Base-by-base conservation (phyloP, 148 eudicot genomes). In the Rhododendron mucronatum region DNA sequence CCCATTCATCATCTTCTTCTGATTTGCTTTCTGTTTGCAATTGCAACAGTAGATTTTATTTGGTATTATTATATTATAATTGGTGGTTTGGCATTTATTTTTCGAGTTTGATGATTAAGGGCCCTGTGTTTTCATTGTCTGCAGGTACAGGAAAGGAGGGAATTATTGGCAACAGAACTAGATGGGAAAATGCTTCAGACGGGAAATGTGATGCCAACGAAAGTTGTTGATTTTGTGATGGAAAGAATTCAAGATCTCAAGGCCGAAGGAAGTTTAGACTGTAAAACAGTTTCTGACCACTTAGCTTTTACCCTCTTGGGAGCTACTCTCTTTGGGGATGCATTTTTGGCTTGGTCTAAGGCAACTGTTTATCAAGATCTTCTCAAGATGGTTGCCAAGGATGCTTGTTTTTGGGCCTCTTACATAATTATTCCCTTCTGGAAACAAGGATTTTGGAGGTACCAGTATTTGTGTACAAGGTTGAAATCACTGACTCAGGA, bases 321-420 rank as follows among this genome's bases (percentile, higher is more conserved):
- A 81, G 89, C 93, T 80, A 86, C 92, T 26, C 86, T 92, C 78
- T 92, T 92, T 89, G 94, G 94, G 50, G 94, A 92, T 89, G 78
- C 88, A 30, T 92, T 92, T 83, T 89, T 92, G 85, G 78, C 79
- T 48, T 91, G 94, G 94, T 87, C 94, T 23, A 87, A 92, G 89
- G 94, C 92, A 87, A 81, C 86, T 83, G 83, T 88, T 41, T 92
- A 89, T 39, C 91, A 91, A 88, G 93, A 89, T 83, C 93, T 92
- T 77, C 90, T 92, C 30, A 80, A 89, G 89, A 90, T 78, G 86
- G 91, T 91, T 76, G 91, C 93, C 18, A 90, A 88, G 84, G 94
- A 92, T 84, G 92, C 94, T 84, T 88, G 90, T 86, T 86, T 91
- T 84, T 92, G 94, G 94, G 93, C 94, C 20, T 91, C 93, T 51